These are phyloP conservation scores for Suhomyces panamericanus DNA, from an alignment of 1,139 yeast genomes.

Conservation along the genomic window DNA sequence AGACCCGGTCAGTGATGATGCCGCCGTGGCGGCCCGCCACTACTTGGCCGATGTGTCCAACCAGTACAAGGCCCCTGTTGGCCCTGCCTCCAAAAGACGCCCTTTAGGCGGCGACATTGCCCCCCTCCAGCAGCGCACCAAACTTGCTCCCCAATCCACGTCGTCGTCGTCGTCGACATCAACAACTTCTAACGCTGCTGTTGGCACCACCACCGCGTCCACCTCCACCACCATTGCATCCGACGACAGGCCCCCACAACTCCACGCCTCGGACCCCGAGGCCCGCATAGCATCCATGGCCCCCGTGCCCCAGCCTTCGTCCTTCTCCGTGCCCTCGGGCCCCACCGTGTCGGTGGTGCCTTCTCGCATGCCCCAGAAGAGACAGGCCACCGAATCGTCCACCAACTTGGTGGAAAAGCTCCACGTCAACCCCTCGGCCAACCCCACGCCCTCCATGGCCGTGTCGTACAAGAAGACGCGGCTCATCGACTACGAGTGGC, in stretches of 20 bases:
- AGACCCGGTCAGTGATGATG: constrained; percentile 11
- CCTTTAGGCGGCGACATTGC: constrained; percentile 40
- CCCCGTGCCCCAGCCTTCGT: not conserved
- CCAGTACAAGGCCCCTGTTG: constrained; percentile 29
- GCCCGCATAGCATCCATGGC: constrained; percentile 2
- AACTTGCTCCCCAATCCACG: constrained; percentile 4
- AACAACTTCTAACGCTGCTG: not conserved
- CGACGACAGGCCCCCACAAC: constrained; percentile 3
- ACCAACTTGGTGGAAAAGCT: constrained; percentile 50
- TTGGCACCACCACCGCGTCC: too few relatives aligned
- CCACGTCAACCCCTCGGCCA: constrained; percentile 16
- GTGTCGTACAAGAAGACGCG: constrained; percentile 33
- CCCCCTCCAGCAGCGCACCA: constrained; percentile 27
- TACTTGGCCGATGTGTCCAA: constrained; percentile 46
- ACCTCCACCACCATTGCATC: constrained; percentile 2
- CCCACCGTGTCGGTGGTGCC: constrained; percentile 23
- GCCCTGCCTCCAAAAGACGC: constrained; percentile 22
- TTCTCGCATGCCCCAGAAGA: constrained; percentile 53
- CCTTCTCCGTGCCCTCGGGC: not conserved
- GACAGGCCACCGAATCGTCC: constrained; percentile 58
- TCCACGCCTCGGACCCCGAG: constrained; percentile 2
- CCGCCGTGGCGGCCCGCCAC: constrained; percentile 24
- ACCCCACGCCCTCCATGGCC: constrained; percentile 15
- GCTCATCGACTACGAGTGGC: constrained; percentile 66
- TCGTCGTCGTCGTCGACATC: constrained; percentile 4